phyloP scores from a whole-genome alignment of 1,284 basidiomycete genomes.

The Anthracocystis panici-leucophaei region DNA sequence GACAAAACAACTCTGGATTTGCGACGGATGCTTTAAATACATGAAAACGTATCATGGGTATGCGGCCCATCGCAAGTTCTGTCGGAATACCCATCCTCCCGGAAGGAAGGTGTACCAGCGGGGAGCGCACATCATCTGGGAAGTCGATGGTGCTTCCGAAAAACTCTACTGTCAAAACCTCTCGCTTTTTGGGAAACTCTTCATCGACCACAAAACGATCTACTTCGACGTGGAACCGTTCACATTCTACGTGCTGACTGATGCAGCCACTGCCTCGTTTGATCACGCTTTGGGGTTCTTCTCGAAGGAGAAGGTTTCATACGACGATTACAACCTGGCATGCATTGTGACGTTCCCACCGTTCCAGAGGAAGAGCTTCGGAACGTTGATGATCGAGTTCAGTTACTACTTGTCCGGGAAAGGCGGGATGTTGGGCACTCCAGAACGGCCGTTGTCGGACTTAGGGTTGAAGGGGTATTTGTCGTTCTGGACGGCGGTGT shows the following conservation, averaged over 20 bases:
- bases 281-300: slow-evolving; percentile 94
- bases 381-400: slow-evolving; percentile 97
- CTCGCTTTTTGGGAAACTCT: slow-evolving; percentile 95
- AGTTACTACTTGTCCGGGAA: slow-evolving; percentile 91
- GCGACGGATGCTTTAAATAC: slow-evolving; percentile 96
- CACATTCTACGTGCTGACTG: slow-evolving; percentile 91
- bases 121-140: slow-evolving; percentile 91
- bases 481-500: slow-evolving; percentile 87
- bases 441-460: slow-evolving; percentile 93
- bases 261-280: slow-evolving; percentile 77
- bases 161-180: slow-evolving; percentile 96
- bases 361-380: slow-evolving; percentile 88
- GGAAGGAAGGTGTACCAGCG: slow-evolving; percentile 90
- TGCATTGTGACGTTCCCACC: slow-evolving; percentile 96
- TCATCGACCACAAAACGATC: slow-evolving; percentile 97
- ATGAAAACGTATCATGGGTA: slow-evolving; percentile 73
- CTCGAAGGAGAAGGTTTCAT: slow-evolving; percentile 95
- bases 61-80: slow-evolving; percentile 74
- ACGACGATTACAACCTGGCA: slow-evolving; percentile 96
- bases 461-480: slow-evolving; percentile 91
- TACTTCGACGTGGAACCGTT: slow-evolving; percentile 84
- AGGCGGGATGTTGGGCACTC: slow-evolving; percentile 84
- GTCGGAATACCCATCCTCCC: slow-evolving; percentile 81
- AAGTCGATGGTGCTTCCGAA: slow-evolving; percentile 85
- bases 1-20: slow-evolving; percentile 74